Conservation (phyloP, 352 stramenopile genomes). For the Phytophthora quininea region DNA sequence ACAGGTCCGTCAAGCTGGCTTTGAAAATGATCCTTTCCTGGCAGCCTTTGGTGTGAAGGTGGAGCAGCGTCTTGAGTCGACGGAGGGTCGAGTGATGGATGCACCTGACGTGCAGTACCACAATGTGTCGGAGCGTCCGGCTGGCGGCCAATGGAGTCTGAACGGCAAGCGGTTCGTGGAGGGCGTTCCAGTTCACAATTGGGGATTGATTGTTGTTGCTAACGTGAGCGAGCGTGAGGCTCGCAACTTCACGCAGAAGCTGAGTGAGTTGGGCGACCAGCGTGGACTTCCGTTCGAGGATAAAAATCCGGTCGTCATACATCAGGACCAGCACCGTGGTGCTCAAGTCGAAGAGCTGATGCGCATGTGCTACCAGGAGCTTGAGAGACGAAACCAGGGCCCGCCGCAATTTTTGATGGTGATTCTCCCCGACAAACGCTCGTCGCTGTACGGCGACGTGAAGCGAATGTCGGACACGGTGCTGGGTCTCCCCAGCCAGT, state of each 20-base stretch:
- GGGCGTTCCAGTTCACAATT: slow-evolving; percentile 45
- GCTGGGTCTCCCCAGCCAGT: slow-evolving; percentile 77
- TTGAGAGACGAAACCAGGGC: slow-evolving; percentile 17
- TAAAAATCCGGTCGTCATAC: slow-evolving; percentile 36
- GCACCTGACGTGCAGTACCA: slow-evolving; percentile 65
- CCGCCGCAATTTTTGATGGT: slow-evolving; percentile 59
- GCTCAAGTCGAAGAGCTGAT: slow-evolving; percentile 65
- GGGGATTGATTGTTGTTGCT: slow-evolving; percentile 57
- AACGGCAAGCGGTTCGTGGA: slow-evolving; percentile 69
- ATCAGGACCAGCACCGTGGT: slow-evolving; percentile 32
- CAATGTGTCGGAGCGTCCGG: slow-evolving; percentile 64
- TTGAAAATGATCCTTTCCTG: slow-evolving; percentile 74
- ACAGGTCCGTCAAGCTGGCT: slow-evolving; percentile 61
- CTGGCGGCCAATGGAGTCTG: slow-evolving; percentile 74
- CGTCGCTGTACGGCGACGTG: slow-evolving; percentile 53
- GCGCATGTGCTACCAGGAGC: slow-evolving; percentile 47
- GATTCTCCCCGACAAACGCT: slow-evolving; percentile 45
- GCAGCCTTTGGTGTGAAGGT: slow-evolving; percentile 63
- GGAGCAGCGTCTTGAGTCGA: slow-evolving; percentile 47
- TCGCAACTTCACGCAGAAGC: slow-evolving; percentile 40
- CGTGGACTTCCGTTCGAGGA: slow-evolving; percentile 45
- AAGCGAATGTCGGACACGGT: slow-evolving; percentile 74
- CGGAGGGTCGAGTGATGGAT: slow-evolving; percentile 52
- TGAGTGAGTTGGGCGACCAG: slow-evolving; percentile 39
- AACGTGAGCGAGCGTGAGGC: slow-evolving; percentile 36